A percentile compares a stretch with the other conserved stretches of the same genome.
These are phyloP conservation scores for Alternaria consortialis DNA, from an alignment of 2,329 filamentous ascomycete species.

Conservation along the genomic window DNA sequence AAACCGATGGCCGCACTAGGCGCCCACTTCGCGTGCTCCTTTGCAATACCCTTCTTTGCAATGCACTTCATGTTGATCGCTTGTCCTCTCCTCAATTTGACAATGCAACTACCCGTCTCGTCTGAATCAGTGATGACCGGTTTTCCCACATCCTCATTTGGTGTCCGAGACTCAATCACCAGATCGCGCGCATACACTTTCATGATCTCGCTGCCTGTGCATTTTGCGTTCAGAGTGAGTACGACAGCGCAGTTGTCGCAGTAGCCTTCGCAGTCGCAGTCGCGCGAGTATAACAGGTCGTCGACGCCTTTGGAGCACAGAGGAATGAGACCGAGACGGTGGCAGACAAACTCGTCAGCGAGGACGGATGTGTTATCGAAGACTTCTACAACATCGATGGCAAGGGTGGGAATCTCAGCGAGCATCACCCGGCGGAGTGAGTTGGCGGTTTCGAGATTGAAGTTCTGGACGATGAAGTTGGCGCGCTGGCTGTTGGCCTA, in stretches of 20 bases:
- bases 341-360: constrained; percentile 93
- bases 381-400: constrained; percentile 93
- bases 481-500: constrained; percentile 83
- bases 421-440: constrained; percentile 89
- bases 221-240: constrained; percentile 84
- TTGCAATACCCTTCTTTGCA: constrained; percentile 97
- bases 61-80: constrained; percentile 90
- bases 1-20: constrained; percentile 92
- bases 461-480: constrained; percentile 89
- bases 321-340: constrained; percentile 89
- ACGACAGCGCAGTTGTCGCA: constrained; percentile 92
- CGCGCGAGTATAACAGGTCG: constrained; percentile 83
- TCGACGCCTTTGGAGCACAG: constrained; percentile 85
- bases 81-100: constrained; percentile 88
- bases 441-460: constrained; percentile 92
- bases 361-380: constrained; percentile 94
- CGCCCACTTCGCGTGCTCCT: constrained; percentile 98
- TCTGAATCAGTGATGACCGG: constrained; percentile 87
- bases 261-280: constrained; percentile 96
- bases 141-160: constrained; percentile 78
- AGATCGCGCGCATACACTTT: constrained; percentile 93
- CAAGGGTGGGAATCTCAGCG: constrained; percentile 91
- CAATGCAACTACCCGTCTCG: constrained; percentile 82
- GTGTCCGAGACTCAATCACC: constrained; percentile 72
- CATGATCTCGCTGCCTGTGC: constrained; percentile 86